phyloP scores from a whole-genome alignment of 768 basidiomycete genomes.

The Collybia nuda region DNA sequence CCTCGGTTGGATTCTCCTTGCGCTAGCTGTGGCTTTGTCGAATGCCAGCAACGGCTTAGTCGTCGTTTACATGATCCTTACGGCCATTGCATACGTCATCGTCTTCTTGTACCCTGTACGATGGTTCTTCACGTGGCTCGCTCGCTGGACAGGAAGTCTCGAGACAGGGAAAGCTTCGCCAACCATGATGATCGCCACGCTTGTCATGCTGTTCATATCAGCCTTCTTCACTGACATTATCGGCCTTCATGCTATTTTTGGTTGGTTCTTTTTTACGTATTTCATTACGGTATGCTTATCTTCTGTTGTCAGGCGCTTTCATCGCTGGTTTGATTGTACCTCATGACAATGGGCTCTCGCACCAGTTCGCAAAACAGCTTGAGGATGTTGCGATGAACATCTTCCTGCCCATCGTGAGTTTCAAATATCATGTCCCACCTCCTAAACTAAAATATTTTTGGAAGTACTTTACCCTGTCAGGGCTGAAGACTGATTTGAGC shows the following conservation, averaged over 20 bases:
- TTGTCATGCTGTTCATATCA: constrained; percentile 72
- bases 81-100: constrained; percentile 59
- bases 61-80: constrained; percentile 78
- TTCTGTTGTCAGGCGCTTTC: constrained; percentile 60
- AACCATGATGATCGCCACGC: constrained; percentile 70
- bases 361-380: constrained; percentile 77
- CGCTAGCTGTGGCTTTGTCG: constrained; percentile 74
- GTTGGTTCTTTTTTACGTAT: constrained; percentile 20
- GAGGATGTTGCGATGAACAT: constrained; percentile 84
- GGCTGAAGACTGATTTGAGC: constrained; percentile 78
- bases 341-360: constrained; percentile 78
- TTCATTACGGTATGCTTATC: neutral
- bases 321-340: constrained; percentile 82
- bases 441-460: constrained; percentile 11
- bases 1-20: constrained; percentile 75
- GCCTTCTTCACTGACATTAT: constrained; percentile 88
- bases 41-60: constrained; percentile 71
- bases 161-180: no score
- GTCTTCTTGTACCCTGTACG: constrained; percentile 64
- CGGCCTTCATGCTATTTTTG: constrained; percentile 70
- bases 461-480: constrained; percentile 80
- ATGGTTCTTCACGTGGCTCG: constrained; percentile 66
- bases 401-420: constrained; percentile 71
- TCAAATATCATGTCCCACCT: neutral
- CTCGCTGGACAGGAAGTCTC: constrained; percentile 12